Base-by-base conservation (phyloP, 2,329 filamentous ascomycete genomes). In the Xylariales sp. region DNA sequence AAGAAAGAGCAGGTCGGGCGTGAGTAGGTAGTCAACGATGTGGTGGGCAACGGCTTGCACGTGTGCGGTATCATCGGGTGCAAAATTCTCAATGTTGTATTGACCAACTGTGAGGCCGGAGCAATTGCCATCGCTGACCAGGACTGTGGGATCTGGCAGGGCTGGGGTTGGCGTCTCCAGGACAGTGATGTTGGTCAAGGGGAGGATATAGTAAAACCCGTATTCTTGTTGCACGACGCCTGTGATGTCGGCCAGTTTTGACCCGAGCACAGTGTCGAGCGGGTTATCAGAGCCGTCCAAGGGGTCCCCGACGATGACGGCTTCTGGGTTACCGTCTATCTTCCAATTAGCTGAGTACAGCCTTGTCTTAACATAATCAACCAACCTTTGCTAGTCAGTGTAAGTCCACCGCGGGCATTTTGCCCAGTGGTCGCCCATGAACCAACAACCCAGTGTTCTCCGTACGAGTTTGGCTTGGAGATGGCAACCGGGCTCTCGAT, bases 61-160 rank as follows among this genome's bases (percentile, higher is more conserved):
- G 45, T 79, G 74, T 2, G 66, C 47, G 0, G 75, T 76, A 23
- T 55, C 46, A 2, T 62, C 67, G 0, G 81, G 75, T 6, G 68
- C 62, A 13, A 87, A 66, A 58, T 87, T 87, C 57, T 85, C 79
- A 21, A 85, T 71, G 56, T 87, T 87, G 68, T 86, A 87, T 43
- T 73, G 70, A 34, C 74, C 81, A 17, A 85, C 57, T 2, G 81
- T 84, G 42, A 87, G 60, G 29, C 73, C 77, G 3, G 65, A 64
- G 61, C 83, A 87, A 40, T 64, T 65, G 2, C 74, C 73, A 18
- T 61, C 65, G 47, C 77, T 77, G 18, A 58, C 55, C 24, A 86
- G 69, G 14, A 64, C 67, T 4, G 74, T 73, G 1, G 76, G 57
- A 1, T 69, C 63, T 10, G 73, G 69, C 7, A 75, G 54, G 6